These are phyloP conservation scores for Xylaria sp. DNA, from an alignment of 2,329 filamentous ascomycete genomes.

Conservation along the genomic window DNA sequence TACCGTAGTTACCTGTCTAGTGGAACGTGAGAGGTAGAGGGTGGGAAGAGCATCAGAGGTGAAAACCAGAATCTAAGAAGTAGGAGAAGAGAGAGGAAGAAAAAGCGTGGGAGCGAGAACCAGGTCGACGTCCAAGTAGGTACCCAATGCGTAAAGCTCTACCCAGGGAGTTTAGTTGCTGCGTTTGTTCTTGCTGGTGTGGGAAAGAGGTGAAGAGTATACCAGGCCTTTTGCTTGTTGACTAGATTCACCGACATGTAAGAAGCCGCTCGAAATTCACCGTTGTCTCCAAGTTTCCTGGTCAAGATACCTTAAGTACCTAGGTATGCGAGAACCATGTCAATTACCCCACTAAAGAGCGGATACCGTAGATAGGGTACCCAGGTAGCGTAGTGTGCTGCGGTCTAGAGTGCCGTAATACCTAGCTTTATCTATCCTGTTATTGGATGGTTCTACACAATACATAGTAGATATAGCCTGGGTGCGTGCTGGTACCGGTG, in stretches of 20 bases:
- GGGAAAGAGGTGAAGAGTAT: not conserved
- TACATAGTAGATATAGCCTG: not conserved
- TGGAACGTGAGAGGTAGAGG: not conserved
- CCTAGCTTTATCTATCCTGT: not conserved
- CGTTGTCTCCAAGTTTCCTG: not conserved
- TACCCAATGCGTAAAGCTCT: not conserved
- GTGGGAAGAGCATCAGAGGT: not conserved
- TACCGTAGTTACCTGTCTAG: not conserved
- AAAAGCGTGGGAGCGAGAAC: not conserved
- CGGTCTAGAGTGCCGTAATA: not conserved
- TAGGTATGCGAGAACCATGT: slow-evolving; percentile 16
- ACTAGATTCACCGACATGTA: not conserved
- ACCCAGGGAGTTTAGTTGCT: not conserved
- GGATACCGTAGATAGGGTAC: not conserved
- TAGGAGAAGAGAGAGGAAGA: not conserved
- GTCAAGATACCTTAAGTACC: too few relatives aligned
- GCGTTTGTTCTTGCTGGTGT: not conserved
- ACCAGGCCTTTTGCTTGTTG: not conserved
- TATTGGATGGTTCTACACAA: slow-evolving; percentile 18
- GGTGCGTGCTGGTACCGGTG: not conserved
- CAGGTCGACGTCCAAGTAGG: not conserved
- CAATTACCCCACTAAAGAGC: slow-evolving; percentile 23
- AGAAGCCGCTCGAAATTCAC: slow-evolving; percentile 13
- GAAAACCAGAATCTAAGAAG: not conserved
- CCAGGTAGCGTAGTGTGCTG: not conserved